Evolutionary conservation across 345 rosid genomes (phyloP).

Genomic region (Excoecaria agallocha): DNA sequence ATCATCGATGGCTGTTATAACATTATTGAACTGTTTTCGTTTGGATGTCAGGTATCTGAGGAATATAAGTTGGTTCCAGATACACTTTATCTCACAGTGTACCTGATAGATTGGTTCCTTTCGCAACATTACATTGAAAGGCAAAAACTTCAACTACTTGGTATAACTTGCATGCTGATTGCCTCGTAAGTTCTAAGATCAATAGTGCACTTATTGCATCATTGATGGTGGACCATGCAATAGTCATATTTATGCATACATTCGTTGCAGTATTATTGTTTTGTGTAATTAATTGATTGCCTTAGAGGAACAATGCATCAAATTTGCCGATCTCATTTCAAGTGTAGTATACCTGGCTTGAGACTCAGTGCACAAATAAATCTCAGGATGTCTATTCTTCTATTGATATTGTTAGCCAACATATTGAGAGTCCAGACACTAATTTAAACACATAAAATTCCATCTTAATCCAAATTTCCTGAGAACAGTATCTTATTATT

Average conservation of each 20-base stretch:
- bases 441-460: not conserved
- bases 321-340: not conserved
- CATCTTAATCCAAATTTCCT: not conserved
- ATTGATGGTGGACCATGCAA: not conserved
- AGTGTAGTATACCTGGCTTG: not conserved
- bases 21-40: not conserved
- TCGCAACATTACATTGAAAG: constrained; percentile 67
- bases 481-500: not conserved
- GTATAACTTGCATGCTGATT: constrained; percentile 91
- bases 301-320: not conserved
- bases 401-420: not conserved
- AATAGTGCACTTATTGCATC: constrained; percentile 8
- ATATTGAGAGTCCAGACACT: not conserved
- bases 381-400: not conserved
- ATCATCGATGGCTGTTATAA: not conserved
- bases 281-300: not conserved
- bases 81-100: constrained; percentile 79
- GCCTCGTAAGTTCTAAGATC: constrained; percentile 70
- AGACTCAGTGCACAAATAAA: not conserved
- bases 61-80: constrained; percentile 85
- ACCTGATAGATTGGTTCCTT: constrained; percentile 78
- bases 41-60: constrained; percentile 77
- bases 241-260: not conserved
- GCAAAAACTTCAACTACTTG: constrained; percentile 82
- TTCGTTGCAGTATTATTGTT: not conserved